Base-by-base conservation (phyloP, 306 rosid species). In the Ziziphus jujuba region DNA sequence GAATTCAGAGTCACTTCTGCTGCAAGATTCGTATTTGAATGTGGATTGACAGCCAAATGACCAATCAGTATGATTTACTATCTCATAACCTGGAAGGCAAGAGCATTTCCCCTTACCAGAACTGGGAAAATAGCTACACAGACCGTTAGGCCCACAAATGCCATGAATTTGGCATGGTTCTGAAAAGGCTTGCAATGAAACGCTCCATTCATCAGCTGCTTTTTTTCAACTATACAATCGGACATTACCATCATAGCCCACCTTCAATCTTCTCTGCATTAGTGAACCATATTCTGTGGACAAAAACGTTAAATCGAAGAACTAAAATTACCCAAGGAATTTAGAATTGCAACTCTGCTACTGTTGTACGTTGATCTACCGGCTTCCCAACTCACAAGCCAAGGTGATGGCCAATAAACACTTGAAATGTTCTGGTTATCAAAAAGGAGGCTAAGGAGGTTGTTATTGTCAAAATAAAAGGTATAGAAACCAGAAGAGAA, bases 321-420 rank as follows among this genome's bases (percentile, higher is more conserved):
- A 22, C 51, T 81, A 8, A 88, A 88, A 38, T 58, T 77, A 14
- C 91, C 91, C 3, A 66, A 17, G 0, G 69, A 65, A 51, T 85
- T 75, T 20, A 88, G 54, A 21, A 67, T 44, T 0, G 89, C 95
- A 3, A 79, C 60, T 62, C 79, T 73, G 6, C 75, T 75, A n/a
- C 56, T 77, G 59, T 88, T 85, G 73, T 81, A 79, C 16, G 73
- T 28, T 2, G 79, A 35, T 25, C 89, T 70, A n/a, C 65, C 53
- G 43, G 79, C 79, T 0, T 74, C 25, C 76, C 75, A 83, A 9
- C 65, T 25, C 3, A 71, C 7, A 0, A 74, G 75, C 87, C 82
- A 75, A 0, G 95, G 91, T 14, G 79, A 67, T 0, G 85, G 86
- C 95, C 95, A 88, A 38, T 72, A 88, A 11, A 77, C 21, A 7